phyloP scores from a whole-genome alignment of 768 basidiomycete species.

The Baorangia bicolor region DNA sequence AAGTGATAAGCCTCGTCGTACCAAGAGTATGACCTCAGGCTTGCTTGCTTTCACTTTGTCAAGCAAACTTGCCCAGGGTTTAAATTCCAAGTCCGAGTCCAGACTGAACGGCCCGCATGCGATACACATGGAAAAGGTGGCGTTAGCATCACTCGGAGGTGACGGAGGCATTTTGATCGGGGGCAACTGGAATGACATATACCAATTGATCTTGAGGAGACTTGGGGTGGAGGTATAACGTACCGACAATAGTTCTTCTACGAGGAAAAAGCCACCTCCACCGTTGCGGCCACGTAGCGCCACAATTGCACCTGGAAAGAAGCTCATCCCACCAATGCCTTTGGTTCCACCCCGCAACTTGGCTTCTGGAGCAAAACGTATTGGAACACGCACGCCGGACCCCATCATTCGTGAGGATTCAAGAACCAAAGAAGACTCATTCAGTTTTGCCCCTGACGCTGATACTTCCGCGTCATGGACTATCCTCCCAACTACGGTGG shows the following conservation, averaged over 20 bases:
- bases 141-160: constrained; percentile 33
- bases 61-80: constrained; percentile 64
- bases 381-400: constrained; percentile 62
- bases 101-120: constrained; percentile 87
- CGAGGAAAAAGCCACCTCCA: constrained; percentile 84
- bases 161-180: constrained; percentile 49
- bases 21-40: constrained; percentile 79
- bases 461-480: constrained; percentile 63
- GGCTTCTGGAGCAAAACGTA: constrained; percentile 67
- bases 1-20: constrained; percentile 32
- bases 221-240: constrained; percentile 25
- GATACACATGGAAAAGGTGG: constrained; percentile 62
- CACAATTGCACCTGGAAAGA: constrained; percentile 89
- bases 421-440: constrained; percentile 70
- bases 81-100: constrained; percentile 74
- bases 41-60: constrained; percentile 58
- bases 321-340: constrained; percentile 62
- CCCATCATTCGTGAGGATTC: constrained; percentile 80
- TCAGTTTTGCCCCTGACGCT: constrained; percentile 60
- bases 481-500: constrained; percentile 72
- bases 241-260: constrained; percentile 79
- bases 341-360: constrained; percentile 62
- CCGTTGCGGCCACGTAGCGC: constrained; percentile 89
- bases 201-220: background rate
- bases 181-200: constrained; percentile 51